These are phyloP conservation scores for Rachicladosporium sp. DNA, from an alignment of 2,329 filamentous ascomycete species.

Conservation along the genomic window DNA sequence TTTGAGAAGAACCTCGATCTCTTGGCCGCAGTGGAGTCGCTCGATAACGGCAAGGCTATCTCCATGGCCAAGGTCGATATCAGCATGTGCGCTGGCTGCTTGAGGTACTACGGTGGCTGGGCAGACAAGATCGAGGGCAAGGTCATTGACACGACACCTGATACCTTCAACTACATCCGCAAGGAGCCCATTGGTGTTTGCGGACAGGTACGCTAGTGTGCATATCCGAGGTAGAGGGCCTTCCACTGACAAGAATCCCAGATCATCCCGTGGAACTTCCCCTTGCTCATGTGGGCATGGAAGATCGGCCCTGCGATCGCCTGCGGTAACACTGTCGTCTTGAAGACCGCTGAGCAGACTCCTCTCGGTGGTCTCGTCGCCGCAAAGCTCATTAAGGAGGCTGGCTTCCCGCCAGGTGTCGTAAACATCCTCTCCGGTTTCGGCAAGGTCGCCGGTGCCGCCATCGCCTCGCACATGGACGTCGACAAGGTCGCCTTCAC, in stretches of 20 bases:
- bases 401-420: slow-evolving; percentile 67
- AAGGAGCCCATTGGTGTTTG: slow-evolving; percentile 51
- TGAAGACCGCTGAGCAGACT: slow-evolving; percentile 53
- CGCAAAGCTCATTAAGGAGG: slow-evolving; percentile 44
- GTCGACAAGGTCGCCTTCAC: slow-evolving; percentile 78
- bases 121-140: slow-evolving; percentile 83
- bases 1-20: slow-evolving; percentile 65
- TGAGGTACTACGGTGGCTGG: slow-evolving; percentile 84
- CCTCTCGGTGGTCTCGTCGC: slow-evolving; percentile 39
- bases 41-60: slow-evolving; percentile 81
- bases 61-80: slow-evolving; percentile 67
- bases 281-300: slow-evolving; percentile 69
- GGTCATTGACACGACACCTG: slow-evolving; percentile 65
- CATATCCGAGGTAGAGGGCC: slow-evolving; percentile 22
- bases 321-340: slow-evolving; percentile 54
- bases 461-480: slow-evolving; percentile 64
- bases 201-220: slow-evolving; percentile 29
- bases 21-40: slow-evolving; percentile 69
- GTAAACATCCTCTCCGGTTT: slow-evolving; percentile 25
- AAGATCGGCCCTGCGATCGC: slow-evolving; percentile 67
- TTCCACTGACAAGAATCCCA: slow-evolving; percentile 34
- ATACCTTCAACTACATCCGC: slow-evolving; percentile 74
- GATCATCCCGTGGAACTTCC: slow-evolving; percentile 56
- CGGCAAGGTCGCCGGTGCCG: slow-evolving; percentile 37
- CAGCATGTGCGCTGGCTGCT: slow-evolving; percentile 50